These are phyloP conservation scores for Symbiotaphrina buchneri DNA, from an alignment of 495 filamentous ascomycete species.

Conservation along the genomic window DNA sequence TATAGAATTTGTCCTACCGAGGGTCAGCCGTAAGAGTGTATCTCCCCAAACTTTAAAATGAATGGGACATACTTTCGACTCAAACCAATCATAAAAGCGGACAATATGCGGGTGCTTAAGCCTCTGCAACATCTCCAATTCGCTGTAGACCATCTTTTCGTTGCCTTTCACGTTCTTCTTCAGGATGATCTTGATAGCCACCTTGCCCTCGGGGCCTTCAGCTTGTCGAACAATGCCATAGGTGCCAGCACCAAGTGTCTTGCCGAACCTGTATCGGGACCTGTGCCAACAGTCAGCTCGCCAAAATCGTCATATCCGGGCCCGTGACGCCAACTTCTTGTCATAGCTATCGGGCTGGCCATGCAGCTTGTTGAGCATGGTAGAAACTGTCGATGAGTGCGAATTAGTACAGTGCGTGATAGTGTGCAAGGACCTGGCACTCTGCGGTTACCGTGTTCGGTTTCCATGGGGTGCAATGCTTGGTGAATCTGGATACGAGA, in stretches of 20 bases:
- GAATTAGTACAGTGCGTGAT: too few species aligned
- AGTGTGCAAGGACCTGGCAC: too few species aligned
- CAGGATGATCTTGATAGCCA: slow-evolving; percentile 95
- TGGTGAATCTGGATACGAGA: too few species aligned
- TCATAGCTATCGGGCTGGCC: slow-evolving; percentile 97
- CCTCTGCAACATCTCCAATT: slow-evolving; percentile 74
- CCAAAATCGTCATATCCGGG: neutral
- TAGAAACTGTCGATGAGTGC: slow-evolving; percentile 46
- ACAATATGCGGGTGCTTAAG: slow-evolving; percentile 94
- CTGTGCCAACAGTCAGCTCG: slow-evolving; percentile 16
- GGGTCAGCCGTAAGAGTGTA: neutral
- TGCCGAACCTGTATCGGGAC: slow-evolving; percentile 72
- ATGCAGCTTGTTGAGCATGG: slow-evolving; percentile 92
- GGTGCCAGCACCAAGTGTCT: slow-evolving; percentile 86
- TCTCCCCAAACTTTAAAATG: slow-evolving; percentile 1
- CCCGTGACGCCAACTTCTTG: slow-evolving; percentile 43
- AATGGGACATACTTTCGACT: slow-evolving; percentile 46
- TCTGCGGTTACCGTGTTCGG: too few species aligned
- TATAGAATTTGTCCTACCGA: slow-evolving; percentile 93
- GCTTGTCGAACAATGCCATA: slow-evolving; percentile 98
- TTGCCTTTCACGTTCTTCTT: slow-evolving; percentile 99
- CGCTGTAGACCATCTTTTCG: slow-evolving; percentile 96
- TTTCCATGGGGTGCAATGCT: too few species aligned
- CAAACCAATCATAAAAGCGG: slow-evolving; percentile 97
- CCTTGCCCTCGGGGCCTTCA: slow-evolving; percentile 60